phyloP scores from a whole-genome alignment of 2,329 filamentous ascomycete genomes.

The Harringtonia aguacate region DNA sequence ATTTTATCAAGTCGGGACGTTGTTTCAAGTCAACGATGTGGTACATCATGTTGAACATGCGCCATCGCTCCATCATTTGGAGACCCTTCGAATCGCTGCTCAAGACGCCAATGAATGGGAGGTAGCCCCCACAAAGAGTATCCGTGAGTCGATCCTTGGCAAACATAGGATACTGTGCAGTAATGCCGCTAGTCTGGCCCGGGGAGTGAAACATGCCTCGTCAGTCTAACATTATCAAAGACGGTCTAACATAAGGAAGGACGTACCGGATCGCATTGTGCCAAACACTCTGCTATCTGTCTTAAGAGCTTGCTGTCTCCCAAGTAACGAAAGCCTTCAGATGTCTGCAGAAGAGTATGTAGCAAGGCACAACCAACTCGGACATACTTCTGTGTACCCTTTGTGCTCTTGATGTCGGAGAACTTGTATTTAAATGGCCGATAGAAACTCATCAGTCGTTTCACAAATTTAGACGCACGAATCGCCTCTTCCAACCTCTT shows the following conservation, averaged over 20 bases:
- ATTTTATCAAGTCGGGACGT: slow-evolving; percentile 81
- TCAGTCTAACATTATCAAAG: slow-evolving; percentile 5
- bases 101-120: slow-evolving; percentile 79
- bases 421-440: slow-evolving; percentile 96
- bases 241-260: background rate
- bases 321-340: slow-evolving; percentile 76
- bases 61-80: slow-evolving; percentile 87
- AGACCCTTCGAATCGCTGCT: slow-evolving; percentile 76
- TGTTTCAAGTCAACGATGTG: slow-evolving; percentile 90
- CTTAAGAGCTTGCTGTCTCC: slow-evolving; percentile 86
- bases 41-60: slow-evolving; percentile 99
- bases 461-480: slow-evolving; percentile 91
- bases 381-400: slow-evolving; percentile 90
- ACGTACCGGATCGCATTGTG: slow-evolving; percentile 80
- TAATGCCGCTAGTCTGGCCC: slow-evolving; percentile 54
- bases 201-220: background rate
- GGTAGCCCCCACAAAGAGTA: slow-evolving; percentile 86
- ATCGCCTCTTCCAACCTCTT: slow-evolving; percentile 91
- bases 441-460: slow-evolving; percentile 88
- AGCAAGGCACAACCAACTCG: slow-evolving; percentile 81
- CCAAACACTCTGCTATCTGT: slow-evolving; percentile 90
- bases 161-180: slow-evolving; percentile 81
- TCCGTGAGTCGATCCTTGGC: slow-evolving; percentile 74
- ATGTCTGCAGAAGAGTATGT: slow-evolving; percentile 72
- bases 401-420: slow-evolving; percentile 78